Base-by-base conservation (phyloP, 306 rosid species). In the Argentina anserina region DNA sequence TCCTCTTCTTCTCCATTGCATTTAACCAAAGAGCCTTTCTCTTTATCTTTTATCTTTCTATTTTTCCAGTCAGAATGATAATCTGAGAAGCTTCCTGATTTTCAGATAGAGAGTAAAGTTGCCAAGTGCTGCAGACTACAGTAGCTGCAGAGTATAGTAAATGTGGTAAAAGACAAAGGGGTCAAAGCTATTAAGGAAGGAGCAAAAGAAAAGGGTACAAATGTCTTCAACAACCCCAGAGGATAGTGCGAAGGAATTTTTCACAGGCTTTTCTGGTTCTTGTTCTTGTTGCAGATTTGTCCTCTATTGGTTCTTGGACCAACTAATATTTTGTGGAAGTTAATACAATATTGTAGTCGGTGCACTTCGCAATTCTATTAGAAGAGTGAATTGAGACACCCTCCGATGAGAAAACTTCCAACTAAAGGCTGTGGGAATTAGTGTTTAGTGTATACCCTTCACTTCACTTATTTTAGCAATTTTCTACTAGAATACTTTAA, bases 1-100 rank as follows among this genome's bases (percentile, higher is more conserved):
- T 83, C 65, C 39, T 70, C 73, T 74, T 58, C 61, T 74, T 63
- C 61, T 76, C 87, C 86, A 84, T 86, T 37, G 21, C 78, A 55
- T 64, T 31, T 61, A 33, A 61, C 3, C 40, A 14, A 37, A 53
- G 65, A 17, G 36, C 23, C 36, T 3, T 50, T 14, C 46, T 7
- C 5, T 46, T 50, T 50, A n/a, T 7, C 56, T 50, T 11, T n/a
- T n/a, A n/a, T n/a, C n/a, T n/a, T 26, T 26, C 36, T 20, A 7
- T 11, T 25, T 21, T 12, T 10, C 31, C 62, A 56, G 17, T 21
- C 10, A 53, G 9, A 23, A 14, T 17, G 60, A 23, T 9, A 14
- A 26, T 61, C 46, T 1, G 10, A 18, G 5, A 49, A 65, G 45
- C 58, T 52, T 50, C 6, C 29, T 53, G 18, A 11, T 39, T 14